phyloP scores from a whole-genome alignment of 2,329 filamentous ascomycete species.

The Alternaria gaisen region DNA sequence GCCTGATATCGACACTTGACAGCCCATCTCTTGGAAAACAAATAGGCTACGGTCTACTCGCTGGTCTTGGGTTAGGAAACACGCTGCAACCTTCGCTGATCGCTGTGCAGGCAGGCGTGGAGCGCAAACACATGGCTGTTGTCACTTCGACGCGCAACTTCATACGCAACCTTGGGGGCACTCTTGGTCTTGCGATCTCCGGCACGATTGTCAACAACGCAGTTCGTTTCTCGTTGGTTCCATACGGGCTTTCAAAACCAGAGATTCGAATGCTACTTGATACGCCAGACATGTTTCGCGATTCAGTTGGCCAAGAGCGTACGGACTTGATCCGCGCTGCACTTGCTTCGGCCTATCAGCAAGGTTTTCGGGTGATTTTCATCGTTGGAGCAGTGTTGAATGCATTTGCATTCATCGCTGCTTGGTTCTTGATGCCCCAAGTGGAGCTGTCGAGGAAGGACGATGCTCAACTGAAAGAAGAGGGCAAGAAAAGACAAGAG shows the following conservation, averaged over 20 bases:
- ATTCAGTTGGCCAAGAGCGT: constrained; percentile 12
- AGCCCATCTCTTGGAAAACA: constrained; percentile 24
- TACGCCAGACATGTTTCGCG: constrained; percentile 21
- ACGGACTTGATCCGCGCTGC: constrained; percentile 14
- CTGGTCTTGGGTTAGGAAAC: constrained; percentile 56
- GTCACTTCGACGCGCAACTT: constrained; percentile 71
- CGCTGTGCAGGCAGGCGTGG: constrained; percentile 62
- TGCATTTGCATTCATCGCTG: constrained; percentile 25
- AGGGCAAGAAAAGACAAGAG: constrained; percentile 23
- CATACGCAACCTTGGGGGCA: constrained; percentile 67
- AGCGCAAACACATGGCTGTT: constrained; percentile 67
- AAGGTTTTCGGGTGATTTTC: constrained; percentile 30
- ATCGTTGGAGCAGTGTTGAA: constrained; percentile 28
- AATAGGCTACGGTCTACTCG: constrained; percentile 30
- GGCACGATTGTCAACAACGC: constrained; percentile 43
- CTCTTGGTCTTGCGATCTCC: constrained; percentile 65
- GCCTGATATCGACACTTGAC: constrained; percentile 27
- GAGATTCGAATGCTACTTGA: constrained; percentile 27
- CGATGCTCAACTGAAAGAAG: constrained; percentile 30
- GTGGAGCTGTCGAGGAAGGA: constrained; percentile 26
- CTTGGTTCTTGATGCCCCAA: constrained; percentile 32
- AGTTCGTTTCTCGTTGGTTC: constrained; percentile 15
- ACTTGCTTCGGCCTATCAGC: constrained; percentile 22
- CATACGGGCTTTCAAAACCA: constrained; percentile 17
- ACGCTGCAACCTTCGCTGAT: constrained; percentile 64